Conservation (phyloP, 2,329 filamentous ascomycete species). For the Microsporum ferrugineum region DNA sequence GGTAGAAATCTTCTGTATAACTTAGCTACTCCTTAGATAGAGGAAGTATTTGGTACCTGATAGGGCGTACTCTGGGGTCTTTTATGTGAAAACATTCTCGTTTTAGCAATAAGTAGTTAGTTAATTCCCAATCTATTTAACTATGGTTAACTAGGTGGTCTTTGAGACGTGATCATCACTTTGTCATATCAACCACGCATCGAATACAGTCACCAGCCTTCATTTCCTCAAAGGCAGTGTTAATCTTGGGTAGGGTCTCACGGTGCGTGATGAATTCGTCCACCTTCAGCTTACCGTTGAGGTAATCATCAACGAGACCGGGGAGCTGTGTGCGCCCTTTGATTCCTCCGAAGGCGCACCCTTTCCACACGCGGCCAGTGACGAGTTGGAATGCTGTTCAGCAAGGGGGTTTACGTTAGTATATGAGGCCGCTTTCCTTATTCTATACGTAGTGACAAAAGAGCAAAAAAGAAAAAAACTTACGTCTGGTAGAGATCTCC, state of each 20-base stretch:
- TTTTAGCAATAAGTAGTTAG: no score
- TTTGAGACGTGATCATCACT: slow-evolving; percentile 12
- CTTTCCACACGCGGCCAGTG: slow-evolving; percentile 94
- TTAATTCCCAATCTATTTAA: no score
- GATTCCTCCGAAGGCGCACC: slow-evolving; percentile 94
- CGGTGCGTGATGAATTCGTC: slow-evolving; percentile 99
- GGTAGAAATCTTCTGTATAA: no score
- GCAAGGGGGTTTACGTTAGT: slow-evolving; percentile 7
- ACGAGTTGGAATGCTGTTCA: slow-evolving; percentile 86
- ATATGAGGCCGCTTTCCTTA: neutral
- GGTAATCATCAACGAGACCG: slow-evolving; percentile 77
- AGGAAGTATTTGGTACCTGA: no score
- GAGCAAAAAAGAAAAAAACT: slow-evolving; percentile 32
- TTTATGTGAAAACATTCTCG: no score
- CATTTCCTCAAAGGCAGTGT: slow-evolving; percentile 85
- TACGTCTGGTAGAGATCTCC: slow-evolving; percentile 87
- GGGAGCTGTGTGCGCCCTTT: slow-evolving; percentile 92
- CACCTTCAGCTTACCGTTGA: slow-evolving; percentile 83
- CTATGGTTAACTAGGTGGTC: no score
- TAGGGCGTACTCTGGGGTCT: no score
- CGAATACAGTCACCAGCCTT: slow-evolving; percentile 94
- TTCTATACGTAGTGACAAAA: no score
- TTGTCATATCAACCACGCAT: slow-evolving; percentile 64
- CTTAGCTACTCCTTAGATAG: no score
- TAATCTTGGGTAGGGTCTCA: slow-evolving; percentile 71